Percentiles rank a stretch among this genome's conserved stretches.
Evolutionary conservation across 2,329 filamentous ascomycete genomes (phyloP).

Genomic region (Scedosporium aurantiacum): DNA sequence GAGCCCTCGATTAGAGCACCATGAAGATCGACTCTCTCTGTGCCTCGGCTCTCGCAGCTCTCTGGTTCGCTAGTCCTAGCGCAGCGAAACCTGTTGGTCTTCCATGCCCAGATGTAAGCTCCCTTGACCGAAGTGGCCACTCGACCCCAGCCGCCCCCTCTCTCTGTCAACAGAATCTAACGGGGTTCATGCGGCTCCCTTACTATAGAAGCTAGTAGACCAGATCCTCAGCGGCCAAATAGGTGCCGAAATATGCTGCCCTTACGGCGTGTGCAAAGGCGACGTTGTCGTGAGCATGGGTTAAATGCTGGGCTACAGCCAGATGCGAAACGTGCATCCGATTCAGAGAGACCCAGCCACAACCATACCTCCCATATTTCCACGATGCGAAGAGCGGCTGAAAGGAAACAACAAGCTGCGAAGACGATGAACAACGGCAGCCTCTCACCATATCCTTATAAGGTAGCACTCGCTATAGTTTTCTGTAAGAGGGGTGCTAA

Average conservation of each 20-base stretch:
- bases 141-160: neutral
- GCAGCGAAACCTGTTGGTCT: constrained; percentile 20
- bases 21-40: constrained; percentile 1
- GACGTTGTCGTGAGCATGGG: constrained; percentile 37
- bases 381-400: neutral
- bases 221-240: constrained; percentile 36
- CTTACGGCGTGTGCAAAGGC: constrained; percentile 40
- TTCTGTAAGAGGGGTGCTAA: neutral
- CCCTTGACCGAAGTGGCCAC: neutral
- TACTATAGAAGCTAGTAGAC: constrained; percentile 17
- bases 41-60: neutral
- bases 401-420: neutral
- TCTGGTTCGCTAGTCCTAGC: neutral
- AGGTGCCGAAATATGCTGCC: constrained; percentile 39
- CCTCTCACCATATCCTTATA: neutral
- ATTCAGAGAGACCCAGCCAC: too few relatives aligned
- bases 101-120: constrained; percentile 25
- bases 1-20: neutral
- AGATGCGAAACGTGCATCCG: too few relatives aligned
- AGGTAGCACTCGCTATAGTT: neutral
- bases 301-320: constrained; percentile 11
- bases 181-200: neutral
- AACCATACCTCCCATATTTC: neutral
- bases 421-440: neutral
- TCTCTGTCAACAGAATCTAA: neutral